A percentile compares a stretch with the other conserved stretches of the same genome.
Evolutionary conservation across 371 early-diverging fungal species (phyloP).

Genomic region (Blakeslea trispora): DNA sequence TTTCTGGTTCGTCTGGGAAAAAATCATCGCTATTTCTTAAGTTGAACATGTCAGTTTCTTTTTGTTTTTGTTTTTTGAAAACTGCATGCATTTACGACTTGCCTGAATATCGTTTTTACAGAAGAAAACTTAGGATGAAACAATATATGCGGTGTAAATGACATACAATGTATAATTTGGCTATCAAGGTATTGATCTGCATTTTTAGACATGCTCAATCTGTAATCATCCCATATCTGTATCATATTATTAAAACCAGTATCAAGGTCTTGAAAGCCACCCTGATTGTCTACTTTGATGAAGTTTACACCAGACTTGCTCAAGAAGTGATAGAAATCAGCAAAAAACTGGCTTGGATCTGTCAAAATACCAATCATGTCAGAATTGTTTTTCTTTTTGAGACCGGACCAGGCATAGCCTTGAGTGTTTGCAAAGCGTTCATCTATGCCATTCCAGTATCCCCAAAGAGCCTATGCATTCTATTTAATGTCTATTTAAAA

Average conservation of each 20-base stretch:
- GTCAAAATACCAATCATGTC: constrained; percentile 3
- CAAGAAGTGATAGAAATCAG: constrained; percentile 37
- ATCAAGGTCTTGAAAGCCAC: constrained; percentile 29
- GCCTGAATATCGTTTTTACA: constrained; percentile 7
- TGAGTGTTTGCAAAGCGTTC: not conserved
- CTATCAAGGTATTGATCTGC: constrained; percentile 11
- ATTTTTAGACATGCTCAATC: constrained; percentile 23
- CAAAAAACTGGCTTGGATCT: constrained; percentile 32
- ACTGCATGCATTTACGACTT: too few relatives aligned
- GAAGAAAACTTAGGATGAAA: constrained; percentile 16
- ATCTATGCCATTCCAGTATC: constrained; percentile 48
- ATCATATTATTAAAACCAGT: not conserved
- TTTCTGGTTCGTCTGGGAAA: constrained; percentile 40
- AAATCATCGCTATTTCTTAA: constrained; percentile 53
- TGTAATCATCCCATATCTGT: constrained; percentile 27
- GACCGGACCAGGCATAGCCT: not conserved
- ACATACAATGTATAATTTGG: constrained; percentile 48
- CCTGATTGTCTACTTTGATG: constrained; percentile 51
- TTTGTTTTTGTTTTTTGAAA: too few relatives aligned
- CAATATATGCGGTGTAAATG: constrained; percentile 34
- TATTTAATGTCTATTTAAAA: not conserved
- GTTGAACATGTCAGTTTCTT: too few relatives aligned
- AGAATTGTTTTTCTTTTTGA: not conserved
- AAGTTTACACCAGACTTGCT: constrained; percentile 30
- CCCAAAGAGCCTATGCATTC: constrained; percentile 31